phyloP scores from a whole-genome alignment of 768 basidiomycete species.

The Trichaptum fuscoviolaceum region DNA sequence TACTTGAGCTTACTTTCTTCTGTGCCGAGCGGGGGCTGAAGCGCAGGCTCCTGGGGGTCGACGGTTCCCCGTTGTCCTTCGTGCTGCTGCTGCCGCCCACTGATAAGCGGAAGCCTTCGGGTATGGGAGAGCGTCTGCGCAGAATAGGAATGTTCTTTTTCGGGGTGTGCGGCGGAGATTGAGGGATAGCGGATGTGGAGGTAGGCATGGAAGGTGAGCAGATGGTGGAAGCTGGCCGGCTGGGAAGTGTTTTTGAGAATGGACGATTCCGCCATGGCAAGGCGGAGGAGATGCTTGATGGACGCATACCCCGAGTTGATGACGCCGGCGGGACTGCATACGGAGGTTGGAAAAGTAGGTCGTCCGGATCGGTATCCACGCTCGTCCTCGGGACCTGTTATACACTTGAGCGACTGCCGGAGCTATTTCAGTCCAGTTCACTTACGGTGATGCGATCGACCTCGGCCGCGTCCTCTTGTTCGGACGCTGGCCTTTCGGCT shows the following conservation, averaged over 20 bases:
- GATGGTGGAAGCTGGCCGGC: background rate
- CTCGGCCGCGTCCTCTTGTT: background rate
- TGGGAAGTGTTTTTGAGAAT: background rate
- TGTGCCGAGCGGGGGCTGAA: background rate
- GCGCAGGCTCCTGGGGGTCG: background rate
- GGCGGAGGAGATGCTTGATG: constrained; percentile 1
- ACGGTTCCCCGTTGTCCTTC: background rate
- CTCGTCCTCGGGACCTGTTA: background rate
- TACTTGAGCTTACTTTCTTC: background rate
- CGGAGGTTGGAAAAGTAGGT: background rate
- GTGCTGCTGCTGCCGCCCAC: background rate
- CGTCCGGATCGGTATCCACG: background rate
- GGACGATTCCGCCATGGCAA: background rate
- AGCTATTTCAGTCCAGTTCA: background rate
- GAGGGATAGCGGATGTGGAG: background rate
- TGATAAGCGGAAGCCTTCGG: background rate
- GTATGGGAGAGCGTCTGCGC: background rate
- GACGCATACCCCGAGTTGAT: background rate
- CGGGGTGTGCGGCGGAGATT: background rate
- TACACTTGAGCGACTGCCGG: background rate
- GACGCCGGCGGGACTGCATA: background rate
- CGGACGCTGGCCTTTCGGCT: constrained; percentile 27
- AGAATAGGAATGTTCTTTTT: background rate
- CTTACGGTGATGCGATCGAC: background rate
- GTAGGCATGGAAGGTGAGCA: background rate